Evolutionary conservation across 164 flowering plant species (phyloP).

Genomic region (Piper betle): DNA sequence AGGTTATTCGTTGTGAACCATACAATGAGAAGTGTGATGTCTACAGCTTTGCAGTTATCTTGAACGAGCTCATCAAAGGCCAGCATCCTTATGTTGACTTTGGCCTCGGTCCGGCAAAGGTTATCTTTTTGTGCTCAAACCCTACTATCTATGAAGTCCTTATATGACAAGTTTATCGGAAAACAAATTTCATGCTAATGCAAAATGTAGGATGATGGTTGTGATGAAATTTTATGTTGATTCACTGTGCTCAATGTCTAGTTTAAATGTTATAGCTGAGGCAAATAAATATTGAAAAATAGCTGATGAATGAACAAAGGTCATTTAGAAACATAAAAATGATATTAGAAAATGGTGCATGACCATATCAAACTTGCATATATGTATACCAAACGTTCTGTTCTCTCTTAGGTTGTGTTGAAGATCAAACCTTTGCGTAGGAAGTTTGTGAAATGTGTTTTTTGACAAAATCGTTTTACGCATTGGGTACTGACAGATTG

Average conservation of each 20-base stretch:
- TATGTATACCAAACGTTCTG: too few relatives aligned
- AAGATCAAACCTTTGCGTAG: not conserved
- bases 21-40: conserved; percentile 53
- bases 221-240: too few relatives aligned
- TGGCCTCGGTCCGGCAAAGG: conserved; percentile 41
- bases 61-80: conserved; percentile 58
- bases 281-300: not conserved
- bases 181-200: too few relatives aligned
- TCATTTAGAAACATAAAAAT: not conserved
- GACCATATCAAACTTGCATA: not conserved
- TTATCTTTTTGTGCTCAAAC: conserved; percentile 1
- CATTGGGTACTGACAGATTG: conserved; percentile 31
- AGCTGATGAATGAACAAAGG: not conserved
- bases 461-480: not conserved
- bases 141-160: too few relatives aligned
- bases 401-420: not conserved
- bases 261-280: not conserved
- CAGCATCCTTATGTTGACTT: conserved; percentile 49
- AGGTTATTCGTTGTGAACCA: conserved; percentile 42
- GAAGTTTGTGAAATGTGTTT: not conserved
- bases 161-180: not conserved
- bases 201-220: too few relatives aligned
- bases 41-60: conserved; percentile 46
- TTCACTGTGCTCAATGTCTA: not conserved
- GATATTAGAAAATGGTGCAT: not conserved